Base-by-base conservation (phyloP, 441 rosid species). In the Isatis lusitanica region DNA sequence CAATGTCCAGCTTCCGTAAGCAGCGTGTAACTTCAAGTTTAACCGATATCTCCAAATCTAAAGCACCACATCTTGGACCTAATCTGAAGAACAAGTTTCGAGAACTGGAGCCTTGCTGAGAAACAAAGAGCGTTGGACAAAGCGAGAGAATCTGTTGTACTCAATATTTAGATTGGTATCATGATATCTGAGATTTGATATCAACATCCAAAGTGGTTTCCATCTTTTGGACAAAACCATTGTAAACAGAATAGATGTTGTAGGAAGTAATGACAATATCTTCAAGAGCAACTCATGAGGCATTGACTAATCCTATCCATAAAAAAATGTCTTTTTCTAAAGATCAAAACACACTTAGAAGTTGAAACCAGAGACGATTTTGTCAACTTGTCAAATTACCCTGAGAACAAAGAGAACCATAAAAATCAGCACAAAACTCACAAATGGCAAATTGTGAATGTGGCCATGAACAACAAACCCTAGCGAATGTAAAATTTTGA, bases 171-270 rank as follows among this genome's bases (percentile, higher is more conserved):
- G 28, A 18, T 48, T 48, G 28, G 1, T 48, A 18, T 48, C 30
- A 46, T 46, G 4, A 47, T 47, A 17, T 16, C 8, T 1, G 26
- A 47, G 11, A 1, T 16, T 17, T 47, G 26, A 2, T 1, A 47
- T 26, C 4, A 3, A 17, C 52, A 16, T 47, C 52, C 24, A 39
- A 10, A 39, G 43, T 10, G 13, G 13, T 7, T 9, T 17, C 68
- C 42, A 63, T 26, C 52, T 24, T 43, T 62, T 62, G 0, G 66
- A 63, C 28, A 63, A 10, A 63, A 63, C 40, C 68, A 63, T 46
- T 0, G 56, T 63, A 11, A 7, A 10, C 30, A 63, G 30, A 15
- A 46, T 42, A 30, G 31, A 30, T 9, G 11, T 31, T 2, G 53
- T 4, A 1, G 68, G 56, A 0, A 63, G 56, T 15, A 10, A 11